phyloP scores from a whole-genome alignment of 1,284 basidiomycete species.

The Apiotrichum laibachii region DNA sequence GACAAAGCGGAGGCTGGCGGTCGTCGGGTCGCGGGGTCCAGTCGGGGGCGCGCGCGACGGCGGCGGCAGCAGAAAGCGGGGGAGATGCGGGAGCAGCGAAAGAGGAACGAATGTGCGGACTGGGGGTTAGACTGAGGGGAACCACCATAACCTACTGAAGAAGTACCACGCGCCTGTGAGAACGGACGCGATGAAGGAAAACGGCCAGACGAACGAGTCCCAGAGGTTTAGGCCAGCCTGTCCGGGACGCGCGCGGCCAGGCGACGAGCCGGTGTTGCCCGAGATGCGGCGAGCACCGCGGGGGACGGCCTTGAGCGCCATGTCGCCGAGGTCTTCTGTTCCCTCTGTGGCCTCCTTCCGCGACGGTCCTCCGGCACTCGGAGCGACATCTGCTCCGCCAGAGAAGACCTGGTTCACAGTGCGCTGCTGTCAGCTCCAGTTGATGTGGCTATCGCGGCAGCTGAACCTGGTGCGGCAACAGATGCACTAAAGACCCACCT shows the following conservation, averaged over 20 bases:
- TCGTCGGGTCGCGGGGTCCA: constrained; percentile 35
- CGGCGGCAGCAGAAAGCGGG: constrained; percentile 46
- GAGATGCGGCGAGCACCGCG: constrained; percentile 21
- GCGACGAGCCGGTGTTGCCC: constrained; percentile 8
- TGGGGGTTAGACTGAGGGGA: constrained; percentile 10
- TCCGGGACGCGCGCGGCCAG: constrained; percentile 1
- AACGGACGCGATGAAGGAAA: constrained; percentile 38
- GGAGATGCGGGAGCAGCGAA: constrained; percentile 44
- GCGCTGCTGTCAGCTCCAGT: constrained; percentile 16
- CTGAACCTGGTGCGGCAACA: background rate
- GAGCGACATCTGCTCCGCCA: constrained; percentile 11
- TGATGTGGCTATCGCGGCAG: too few relatives aligned
- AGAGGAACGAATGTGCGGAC: constrained; percentile 48
- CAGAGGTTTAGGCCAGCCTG: constrained; percentile 13
- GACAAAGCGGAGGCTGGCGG: constrained; percentile 36
- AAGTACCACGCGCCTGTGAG: constrained; percentile 49
- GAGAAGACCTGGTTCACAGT: constrained; percentile 43
- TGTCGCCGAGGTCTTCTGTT: constrained; percentile 13
- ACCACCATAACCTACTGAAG: constrained; percentile 38
- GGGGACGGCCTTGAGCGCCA: constrained; percentile 10
- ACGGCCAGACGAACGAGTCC: constrained; percentile 36
- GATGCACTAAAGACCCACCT: constrained; percentile 26
- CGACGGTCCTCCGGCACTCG: constrained; percentile 5
- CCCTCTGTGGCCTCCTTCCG: constrained; percentile 16
- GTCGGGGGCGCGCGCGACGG: constrained; percentile 23